Conservation (phyloP, 2,329 filamentous ascomycete genomes). For the Venturiaceae sp. region DNA sequence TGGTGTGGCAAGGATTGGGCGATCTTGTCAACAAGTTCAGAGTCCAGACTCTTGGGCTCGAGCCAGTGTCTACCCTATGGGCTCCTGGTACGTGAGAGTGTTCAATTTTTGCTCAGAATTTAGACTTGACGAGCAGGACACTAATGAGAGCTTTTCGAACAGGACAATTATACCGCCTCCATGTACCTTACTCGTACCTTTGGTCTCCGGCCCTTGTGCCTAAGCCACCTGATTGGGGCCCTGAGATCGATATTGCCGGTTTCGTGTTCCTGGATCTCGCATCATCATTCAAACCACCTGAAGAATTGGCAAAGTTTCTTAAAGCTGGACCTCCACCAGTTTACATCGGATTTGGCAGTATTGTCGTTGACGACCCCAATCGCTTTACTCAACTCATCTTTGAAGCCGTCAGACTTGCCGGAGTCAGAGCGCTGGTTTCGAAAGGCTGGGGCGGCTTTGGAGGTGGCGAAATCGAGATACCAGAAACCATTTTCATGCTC, state of each 20-base stretch:
- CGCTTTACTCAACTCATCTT: constrained; percentile 31
- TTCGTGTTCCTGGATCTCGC: constrained; percentile 26
- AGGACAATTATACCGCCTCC: constrained; percentile 40
- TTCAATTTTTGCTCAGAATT: constrained; percentile 63
- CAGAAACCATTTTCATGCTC: constrained; percentile 59
- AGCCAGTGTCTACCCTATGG: constrained; percentile 70
- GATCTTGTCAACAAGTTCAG: constrained; percentile 87
- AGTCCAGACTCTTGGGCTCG: constrained; percentile 62
- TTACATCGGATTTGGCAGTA: constrained; percentile 32
- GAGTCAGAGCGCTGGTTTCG: constrained; percentile 61
- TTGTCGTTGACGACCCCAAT: constrained; percentile 31
- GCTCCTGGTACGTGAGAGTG: constrained; percentile 43
- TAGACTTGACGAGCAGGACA: constrained; percentile 60
- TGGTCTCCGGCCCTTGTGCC: constrained; percentile 30
- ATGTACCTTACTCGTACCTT: constrained; percentile 70
- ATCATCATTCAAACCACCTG: constrained; percentile 21
- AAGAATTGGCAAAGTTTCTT: constrained; percentile 38
- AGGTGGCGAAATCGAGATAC: constrained; percentile 33
- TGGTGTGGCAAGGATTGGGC: constrained; percentile 87
- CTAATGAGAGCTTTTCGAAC: constrained; percentile 33
- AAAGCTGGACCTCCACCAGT: constrained; percentile 36
- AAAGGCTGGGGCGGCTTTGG: constrained; percentile 70
- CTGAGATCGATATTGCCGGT: constrained; percentile 20
- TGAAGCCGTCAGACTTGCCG: constrained; percentile 53
- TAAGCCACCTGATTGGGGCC: constrained; percentile 35